Evolutionary conservation across 2,329 filamentous ascomycete species (phyloP).

Genomic region (Epichloe festucae): DNA sequence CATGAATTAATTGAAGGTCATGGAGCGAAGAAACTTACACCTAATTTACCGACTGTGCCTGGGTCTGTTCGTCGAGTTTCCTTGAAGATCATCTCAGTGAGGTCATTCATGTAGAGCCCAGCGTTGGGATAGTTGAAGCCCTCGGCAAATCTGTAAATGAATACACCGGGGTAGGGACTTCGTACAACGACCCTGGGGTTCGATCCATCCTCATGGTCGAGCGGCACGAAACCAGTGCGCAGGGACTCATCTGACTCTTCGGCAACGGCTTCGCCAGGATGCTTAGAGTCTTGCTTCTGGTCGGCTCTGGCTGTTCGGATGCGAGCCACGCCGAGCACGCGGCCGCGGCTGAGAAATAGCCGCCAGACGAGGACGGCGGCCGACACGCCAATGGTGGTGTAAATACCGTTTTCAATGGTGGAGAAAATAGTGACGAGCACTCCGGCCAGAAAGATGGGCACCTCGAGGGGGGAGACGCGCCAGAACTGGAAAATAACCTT

Average conservation of each 20-base stretch:
- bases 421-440: slow-evolving; percentile 73
- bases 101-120: slow-evolving; percentile 35
- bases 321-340: slow-evolving; percentile 65
- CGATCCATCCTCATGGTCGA: slow-evolving; percentile 36
- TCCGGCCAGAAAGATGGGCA: slow-evolving; percentile 73
- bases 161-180: slow-evolving; percentile 39
- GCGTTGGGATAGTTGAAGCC: slow-evolving; percentile 45
- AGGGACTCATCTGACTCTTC: slow-evolving; percentile 33
- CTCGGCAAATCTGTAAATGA: slow-evolving; percentile 42
- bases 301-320: slow-evolving; percentile 70
- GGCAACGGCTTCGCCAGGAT: slow-evolving; percentile 16
- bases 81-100: slow-evolving; percentile 32
- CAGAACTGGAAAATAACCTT: slow-evolving; percentile 81
- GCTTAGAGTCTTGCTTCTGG: slow-evolving; percentile 7
- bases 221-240: slow-evolving; percentile 31
- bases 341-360: slow-evolving; percentile 62
- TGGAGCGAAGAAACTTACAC: slow-evolving; percentile 20
- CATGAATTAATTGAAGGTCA: too few relatives aligned
- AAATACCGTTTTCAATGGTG: slow-evolving; percentile 75
- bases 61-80: slow-evolving; percentile 32
- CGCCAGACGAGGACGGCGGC: slow-evolving; percentile 63
- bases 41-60: slow-evolving; percentile 30
- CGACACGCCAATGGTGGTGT: slow-evolving; percentile 62
- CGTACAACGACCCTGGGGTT: slow-evolving; percentile 33
- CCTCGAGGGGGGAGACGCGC: slow-evolving; percentile 70